phyloP scores from a whole-genome alignment of 768 basidiomycete species.

The Rhizopogon rudus region DNA sequence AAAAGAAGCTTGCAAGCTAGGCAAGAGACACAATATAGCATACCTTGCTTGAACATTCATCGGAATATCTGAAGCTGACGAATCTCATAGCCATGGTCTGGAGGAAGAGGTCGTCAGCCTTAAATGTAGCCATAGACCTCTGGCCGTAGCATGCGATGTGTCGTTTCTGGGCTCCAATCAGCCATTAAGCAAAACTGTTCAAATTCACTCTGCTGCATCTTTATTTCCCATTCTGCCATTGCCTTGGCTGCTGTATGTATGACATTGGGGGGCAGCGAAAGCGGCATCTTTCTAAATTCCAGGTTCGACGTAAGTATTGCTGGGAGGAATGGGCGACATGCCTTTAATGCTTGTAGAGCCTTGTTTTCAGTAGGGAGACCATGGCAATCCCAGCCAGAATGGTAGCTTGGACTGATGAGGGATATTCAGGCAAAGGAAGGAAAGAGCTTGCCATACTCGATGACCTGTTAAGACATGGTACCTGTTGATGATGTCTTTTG shows the following conservation, averaged over 20 bases:
- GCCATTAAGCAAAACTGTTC: constrained; percentile 86
- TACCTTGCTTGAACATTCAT: constrained; percentile 83
- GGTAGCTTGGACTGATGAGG: constrained; percentile 52
- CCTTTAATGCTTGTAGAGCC: constrained; percentile 72
- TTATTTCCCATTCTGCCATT: constrained; percentile 72
- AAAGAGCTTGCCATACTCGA: constrained; percentile 66
- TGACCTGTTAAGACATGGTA: constrained; percentile 76
- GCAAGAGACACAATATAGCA: neutral
- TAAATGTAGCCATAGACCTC: neutral
- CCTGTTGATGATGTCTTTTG: constrained; percentile 94
- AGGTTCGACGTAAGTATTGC: neutral
- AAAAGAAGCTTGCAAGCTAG: too few species aligned
- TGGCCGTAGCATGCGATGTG: constrained; percentile 72
- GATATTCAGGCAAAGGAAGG: neutral
- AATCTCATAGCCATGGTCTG: constrained; percentile 86
- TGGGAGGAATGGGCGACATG: constrained; percentile 24
- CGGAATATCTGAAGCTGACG: constrained; percentile 83
- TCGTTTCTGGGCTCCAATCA: constrained; percentile 68
- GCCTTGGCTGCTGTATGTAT: constrained; percentile 69
- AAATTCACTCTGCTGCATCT: constrained; percentile 76
- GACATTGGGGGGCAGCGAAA: constrained; percentile 45
- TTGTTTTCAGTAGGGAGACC: constrained; percentile 97
- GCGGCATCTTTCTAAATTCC: constrained; percentile 46
- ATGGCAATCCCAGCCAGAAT: constrained; percentile 98
- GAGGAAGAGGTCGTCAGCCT: neutral